phyloP scores from a whole-genome alignment of 805 yeast species.

The Starmerella apicola region DNA sequence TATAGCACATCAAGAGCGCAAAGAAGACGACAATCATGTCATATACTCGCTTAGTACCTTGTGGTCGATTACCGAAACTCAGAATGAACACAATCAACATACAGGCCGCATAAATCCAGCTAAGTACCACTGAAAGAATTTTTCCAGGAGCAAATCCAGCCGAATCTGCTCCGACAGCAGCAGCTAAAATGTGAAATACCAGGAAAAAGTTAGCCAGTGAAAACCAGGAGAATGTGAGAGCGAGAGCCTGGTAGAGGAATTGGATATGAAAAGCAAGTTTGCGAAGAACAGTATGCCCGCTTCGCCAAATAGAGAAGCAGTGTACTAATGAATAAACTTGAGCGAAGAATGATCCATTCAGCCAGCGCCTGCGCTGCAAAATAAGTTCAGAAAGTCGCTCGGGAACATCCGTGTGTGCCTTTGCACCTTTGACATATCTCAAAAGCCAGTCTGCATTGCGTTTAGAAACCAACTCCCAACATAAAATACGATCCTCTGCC shows the following conservation, averaged over 20 bases:
- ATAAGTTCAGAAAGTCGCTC: slow-evolving; percentile 75
- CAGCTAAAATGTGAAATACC: slow-evolving; percentile 77
- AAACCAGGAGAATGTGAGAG: slow-evolving; percentile 80
- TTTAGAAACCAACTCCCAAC: slow-evolving; percentile 92
- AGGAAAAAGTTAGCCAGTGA: slow-evolving; percentile 80
- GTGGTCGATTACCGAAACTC: slow-evolving; percentile 88
- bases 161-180: slow-evolving; percentile 53
- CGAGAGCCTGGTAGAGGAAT: slow-evolving; percentile 62
- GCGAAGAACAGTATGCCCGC: slow-evolving; percentile 55
- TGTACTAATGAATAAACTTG: slow-evolving; percentile 77
- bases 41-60: slow-evolving; percentile 75
- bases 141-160: slow-evolving; percentile 61
- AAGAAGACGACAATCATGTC: slow-evolving; percentile 62
- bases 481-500: slow-evolving; percentile 90
- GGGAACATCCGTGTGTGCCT: slow-evolving; percentile 94
- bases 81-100: slow-evolving; percentile 75
- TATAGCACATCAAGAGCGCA: slow-evolving; percentile 78
- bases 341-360: slow-evolving; percentile 93
- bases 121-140: slow-evolving; percentile 60
- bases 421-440: slow-evolving; percentile 74
- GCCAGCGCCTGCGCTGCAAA: slow-evolving; percentile 90
- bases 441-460: slow-evolving; percentile 59
- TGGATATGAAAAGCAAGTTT: slow-evolving; percentile 65
- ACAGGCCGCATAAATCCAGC: slow-evolving; percentile 77
- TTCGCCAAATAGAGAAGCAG: slow-evolving; percentile 60